Conservation (phyloP, 345 rosid species). For the Populus pruinosa region DNA sequence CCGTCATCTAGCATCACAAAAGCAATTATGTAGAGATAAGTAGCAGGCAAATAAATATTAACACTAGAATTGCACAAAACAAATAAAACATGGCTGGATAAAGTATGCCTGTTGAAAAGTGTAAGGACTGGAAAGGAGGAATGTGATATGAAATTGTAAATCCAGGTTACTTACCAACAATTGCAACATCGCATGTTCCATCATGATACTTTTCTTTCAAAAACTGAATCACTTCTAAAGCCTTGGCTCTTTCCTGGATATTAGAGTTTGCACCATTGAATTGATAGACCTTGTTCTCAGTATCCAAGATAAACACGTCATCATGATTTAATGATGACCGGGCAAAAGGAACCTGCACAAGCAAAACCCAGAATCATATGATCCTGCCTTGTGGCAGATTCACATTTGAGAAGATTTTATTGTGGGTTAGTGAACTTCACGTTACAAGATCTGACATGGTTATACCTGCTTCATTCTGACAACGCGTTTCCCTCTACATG, state of each 20-base stretch:
- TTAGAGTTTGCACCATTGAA: constrained; percentile 97
- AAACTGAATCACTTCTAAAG: constrained; percentile 90
- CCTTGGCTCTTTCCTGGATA: constrained; percentile 98
- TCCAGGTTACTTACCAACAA: constrained; percentile 60
- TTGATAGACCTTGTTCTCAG: constrained; percentile 80
- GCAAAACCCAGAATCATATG: constrained; percentile 24
- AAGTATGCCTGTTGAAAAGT: not conserved
- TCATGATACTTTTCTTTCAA: constrained; percentile 87
- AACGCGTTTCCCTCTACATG: constrained; percentile 83
- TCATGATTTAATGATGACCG: constrained; percentile 95
- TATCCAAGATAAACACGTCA: constrained; percentile 94
- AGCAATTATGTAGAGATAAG: constrained; percentile 21
- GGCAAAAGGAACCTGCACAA: constrained; percentile 82
- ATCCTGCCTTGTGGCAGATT: constrained; percentile 15
- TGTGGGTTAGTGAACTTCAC: not conserved
- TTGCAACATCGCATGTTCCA: constrained; percentile 74
- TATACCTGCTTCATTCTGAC: constrained; percentile 94
- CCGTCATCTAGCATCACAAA: constrained; percentile 67
- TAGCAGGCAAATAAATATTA: constrained; percentile 3
- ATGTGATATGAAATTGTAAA: constrained; percentile 6
- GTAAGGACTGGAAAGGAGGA: not conserved
- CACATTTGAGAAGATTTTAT: constrained; percentile 5
- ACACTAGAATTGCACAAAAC: not conserved
- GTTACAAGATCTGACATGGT: not conserved
- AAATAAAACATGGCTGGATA: not conserved